Evolutionary conservation across 192 early-diverging fungal genomes (phyloP), one percentile per base, ranked within the genome.

Genomic region (Coemansia sp.): DNA sequence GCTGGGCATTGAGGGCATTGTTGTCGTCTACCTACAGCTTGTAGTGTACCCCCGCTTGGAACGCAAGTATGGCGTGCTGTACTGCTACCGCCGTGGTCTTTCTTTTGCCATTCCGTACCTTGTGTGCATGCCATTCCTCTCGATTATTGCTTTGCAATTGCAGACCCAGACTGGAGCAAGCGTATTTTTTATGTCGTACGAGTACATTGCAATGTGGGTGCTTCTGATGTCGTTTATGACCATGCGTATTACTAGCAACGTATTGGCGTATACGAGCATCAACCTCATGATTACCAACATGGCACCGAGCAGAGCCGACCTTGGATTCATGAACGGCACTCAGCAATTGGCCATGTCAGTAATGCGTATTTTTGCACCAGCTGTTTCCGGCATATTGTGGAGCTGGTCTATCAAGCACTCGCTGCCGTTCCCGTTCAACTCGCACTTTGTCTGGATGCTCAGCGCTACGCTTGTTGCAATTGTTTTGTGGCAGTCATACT

Each of bases 1-100:
- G 0, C 39, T 87, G 32, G 58, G 81, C 0, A 50, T 72, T 22
- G 61, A 77, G 8, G 68, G 79, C 1, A 22, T 74, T 1, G 63
- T 66, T 3, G 75, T 81, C 2, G 22, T 87, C 8, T 73, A 80
- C 29, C 29, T 82, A 21, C 86, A 87, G 55, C 66, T 87, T 0
- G 55, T 83, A 1, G 29, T 70, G 0, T 84, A 84, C 29, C 84
- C 83, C 7, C 42, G 64, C 1, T 52, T 82, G 4, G 72, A 65
- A n/a, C 55, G 60, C 10, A 71, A 65, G 26, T 72, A 82, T 41
- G 84, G 84, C 11, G 58, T 60, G 4, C 29, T 86, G 0, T 44
- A 50, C 8, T 76, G 80, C 18, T 83, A 75, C 59, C 75, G 66
- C 17, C 22, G 37, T 0, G 74, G 68, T 11, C 63, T 80, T 26